Percentiles rank a stretch among this genome's conserved stretches.
Conservation (phyloP, 495 filamentous ascomycete genomes). For the Annulohypoxylon maeteangense region DNA sequence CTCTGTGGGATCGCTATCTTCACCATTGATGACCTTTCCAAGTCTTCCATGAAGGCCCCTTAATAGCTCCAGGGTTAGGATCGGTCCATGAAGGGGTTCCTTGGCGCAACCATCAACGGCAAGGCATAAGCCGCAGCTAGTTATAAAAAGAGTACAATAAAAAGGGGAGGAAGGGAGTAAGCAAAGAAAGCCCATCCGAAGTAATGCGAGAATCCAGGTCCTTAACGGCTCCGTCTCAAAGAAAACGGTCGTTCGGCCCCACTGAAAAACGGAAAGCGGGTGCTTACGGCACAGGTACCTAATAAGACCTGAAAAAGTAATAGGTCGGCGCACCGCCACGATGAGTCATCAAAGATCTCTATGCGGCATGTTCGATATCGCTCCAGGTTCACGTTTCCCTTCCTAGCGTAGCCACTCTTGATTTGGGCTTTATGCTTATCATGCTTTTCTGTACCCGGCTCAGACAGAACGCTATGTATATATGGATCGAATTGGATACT, state of each 20-base stretch:
- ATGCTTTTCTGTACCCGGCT: conserved; percentile 53
- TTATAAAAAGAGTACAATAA: not conserved
- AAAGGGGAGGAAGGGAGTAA: not conserved
- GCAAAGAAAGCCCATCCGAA: not conserved
- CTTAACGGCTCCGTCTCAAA: not conserved
- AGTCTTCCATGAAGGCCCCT: not conserved
- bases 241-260: not conserved
- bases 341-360: not conserved
- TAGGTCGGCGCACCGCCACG: not conserved
- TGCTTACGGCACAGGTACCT: not conserved
- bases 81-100: not conserved
- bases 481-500: conserved; percentile 49
- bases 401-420: conserved; percentile 59
- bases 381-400: conserved; percentile 61
- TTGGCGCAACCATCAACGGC: not conserved
- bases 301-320: not conserved
- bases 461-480: conserved; percentile 53
- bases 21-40: not conserved
- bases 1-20: not conserved
- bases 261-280: not conserved
- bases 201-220: not conserved
- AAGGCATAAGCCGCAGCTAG: not conserved
- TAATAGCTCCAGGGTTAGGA: not conserved
- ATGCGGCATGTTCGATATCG: not conserved
- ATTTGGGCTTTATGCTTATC: conserved; percentile 53